Conservation (phyloP, 2,329 filamentous ascomycete species). For the Sphaerulina musiva region DNA sequence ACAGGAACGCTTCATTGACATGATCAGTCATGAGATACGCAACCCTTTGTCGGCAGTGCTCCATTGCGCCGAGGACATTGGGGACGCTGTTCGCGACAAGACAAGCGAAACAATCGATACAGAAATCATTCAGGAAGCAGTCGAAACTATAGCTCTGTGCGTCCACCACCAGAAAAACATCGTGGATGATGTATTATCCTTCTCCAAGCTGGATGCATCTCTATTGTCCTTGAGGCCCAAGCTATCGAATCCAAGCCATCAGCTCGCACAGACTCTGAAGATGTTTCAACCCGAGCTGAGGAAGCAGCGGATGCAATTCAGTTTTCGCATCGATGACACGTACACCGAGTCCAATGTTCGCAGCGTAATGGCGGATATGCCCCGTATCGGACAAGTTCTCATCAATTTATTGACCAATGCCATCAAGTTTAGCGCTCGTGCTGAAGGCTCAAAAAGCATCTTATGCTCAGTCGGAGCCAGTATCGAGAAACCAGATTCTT, state of each 20-base stretch:
- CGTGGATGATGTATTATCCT: conserved; percentile 37
- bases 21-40: conserved; percentile 39
- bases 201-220: conserved; percentile 32
- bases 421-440: conserved; percentile 32
- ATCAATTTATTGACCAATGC: conserved; percentile 29
- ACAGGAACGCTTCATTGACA: conserved; percentile 44
- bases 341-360: conserved; percentile 23
- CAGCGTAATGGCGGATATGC: conserved; percentile 28
- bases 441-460: conserved; percentile 23
- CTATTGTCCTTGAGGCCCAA: conserved; percentile 29
- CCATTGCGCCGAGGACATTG: conserved; percentile 41
- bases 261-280: conserved; percentile 28
- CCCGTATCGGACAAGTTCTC: conserved; percentile 25
- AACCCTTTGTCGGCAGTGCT: conserved; percentile 36
- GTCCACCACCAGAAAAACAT: conserved; percentile 41
- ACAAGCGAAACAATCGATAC: conserved; percentile 17
- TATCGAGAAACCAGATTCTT: conserved; percentile 34
- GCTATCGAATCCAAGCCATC: conserved; percentile 23
- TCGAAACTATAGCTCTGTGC: conserved; percentile 38
- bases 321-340: conserved; percentile 24
- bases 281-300: conserved; percentile 34
- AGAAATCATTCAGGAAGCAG: conserved; percentile 24
- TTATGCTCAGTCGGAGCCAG: conserved; percentile 25
- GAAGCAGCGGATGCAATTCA: conserved; percentile 28
- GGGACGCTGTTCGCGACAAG: conserved; percentile 24